Evolutionary conservation across 148 eudicot species (phyloP), one percentile per base, ranked within the genome.

Genomic region (Agrostemma githago): DNA sequence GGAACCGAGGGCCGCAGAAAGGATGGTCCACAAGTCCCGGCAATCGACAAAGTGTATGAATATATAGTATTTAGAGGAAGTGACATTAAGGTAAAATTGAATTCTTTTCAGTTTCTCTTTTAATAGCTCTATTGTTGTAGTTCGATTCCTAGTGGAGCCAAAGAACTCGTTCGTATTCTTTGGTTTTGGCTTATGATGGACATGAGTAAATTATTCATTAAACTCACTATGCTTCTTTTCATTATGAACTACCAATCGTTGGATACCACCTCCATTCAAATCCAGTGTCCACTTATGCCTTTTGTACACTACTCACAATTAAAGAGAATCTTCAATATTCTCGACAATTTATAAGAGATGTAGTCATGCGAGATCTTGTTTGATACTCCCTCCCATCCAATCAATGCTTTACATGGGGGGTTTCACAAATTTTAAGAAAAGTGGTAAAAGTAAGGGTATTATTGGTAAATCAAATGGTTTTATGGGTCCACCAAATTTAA

Each of bases 1-100:
- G 89, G 92, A 81, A 83, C 89, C 3, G 92, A 88, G 78, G 92
- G 92, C 42, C 82, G 89, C 62, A 83, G 73, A 80, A 84, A 81
- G 68, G 88, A 88, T 78, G 92, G 85, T 54, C 83, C 79, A 44
- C 86, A 86, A 74, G 76, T 88, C 43, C 81, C 84, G 66, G 83
- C 82, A 1, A 79, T 70, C 77, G 89, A 88, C 78, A 83, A 81
- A 78, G 80, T 88, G 54, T 88, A 84, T 77, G 89, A 88, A 40
- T 88, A 86, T 74, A 86, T 86, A 71, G 84, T 81, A 56, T 86
- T 88, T 73, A 78, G 89, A 76, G 89, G 92, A 79, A 85, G 86
- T 71, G 89, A 88, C 75, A 88, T 88, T 56, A 86, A 85, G 92
- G 92, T 88, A 83, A 71, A 71, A 54, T 2, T n/a, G 68, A 60